Conservation (phyloP, 2,329 filamentous ascomycete genomes). For the Leptographium wingfieldii region DNA sequence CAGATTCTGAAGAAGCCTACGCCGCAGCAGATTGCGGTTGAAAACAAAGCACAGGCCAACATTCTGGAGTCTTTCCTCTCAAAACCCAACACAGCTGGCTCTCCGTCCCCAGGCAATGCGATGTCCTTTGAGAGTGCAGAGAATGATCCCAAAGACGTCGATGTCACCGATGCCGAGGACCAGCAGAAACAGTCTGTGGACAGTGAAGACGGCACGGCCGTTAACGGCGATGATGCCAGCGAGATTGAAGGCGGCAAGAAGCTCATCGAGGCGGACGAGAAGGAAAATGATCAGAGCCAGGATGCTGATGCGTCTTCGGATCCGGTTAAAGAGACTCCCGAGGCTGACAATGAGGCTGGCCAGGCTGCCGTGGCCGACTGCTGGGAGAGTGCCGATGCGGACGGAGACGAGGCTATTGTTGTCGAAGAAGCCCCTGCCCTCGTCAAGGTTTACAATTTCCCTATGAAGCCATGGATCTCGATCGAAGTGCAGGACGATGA, state of each 20-base stretch:
- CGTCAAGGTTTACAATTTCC: constrained; percentile 85
- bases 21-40: constrained; percentile 27
- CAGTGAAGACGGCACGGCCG: neutral
- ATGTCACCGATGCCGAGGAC: constrained; percentile 24
- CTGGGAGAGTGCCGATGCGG: constrained; percentile 75
- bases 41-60: constrained; percentile 20
- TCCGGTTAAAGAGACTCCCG: constrained; percentile 19
- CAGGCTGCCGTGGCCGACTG: constrained; percentile 62
- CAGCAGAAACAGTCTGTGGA: neutral
- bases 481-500: constrained; percentile 57
- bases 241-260: constrained; percentile 38
- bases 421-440: constrained; percentile 52
- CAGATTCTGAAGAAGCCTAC: constrained; percentile 41
- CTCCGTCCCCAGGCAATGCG: neutral
- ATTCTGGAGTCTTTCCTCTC: constrained; percentile 29
- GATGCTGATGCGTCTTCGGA: constrained; percentile 21
- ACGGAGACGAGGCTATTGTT: constrained; percentile 49
- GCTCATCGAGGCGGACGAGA: constrained; percentile 41
- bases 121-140: neutral
- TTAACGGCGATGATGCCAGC: constrained; percentile 15
- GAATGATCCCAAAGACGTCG: constrained; percentile 30
- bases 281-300: constrained; percentile 29
- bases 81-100: no score
- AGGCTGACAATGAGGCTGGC: constrained; percentile 42
- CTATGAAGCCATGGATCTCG: constrained; percentile 90